phyloP scores from a whole-genome alignment of 305 asterid species.

The Caryopteris hybrid region DNA sequence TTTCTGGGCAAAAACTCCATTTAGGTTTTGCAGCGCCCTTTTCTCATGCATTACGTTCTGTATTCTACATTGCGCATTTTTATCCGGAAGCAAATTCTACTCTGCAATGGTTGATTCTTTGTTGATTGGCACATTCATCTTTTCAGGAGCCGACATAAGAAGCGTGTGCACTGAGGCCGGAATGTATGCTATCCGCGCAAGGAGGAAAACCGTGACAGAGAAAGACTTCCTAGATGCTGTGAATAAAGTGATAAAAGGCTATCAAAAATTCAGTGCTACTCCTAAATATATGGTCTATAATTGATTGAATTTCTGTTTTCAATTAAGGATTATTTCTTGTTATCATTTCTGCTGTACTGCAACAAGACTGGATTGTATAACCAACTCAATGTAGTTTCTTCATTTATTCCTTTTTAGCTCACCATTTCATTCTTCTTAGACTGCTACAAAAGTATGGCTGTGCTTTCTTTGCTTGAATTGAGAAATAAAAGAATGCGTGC shows the following conservation, averaged over 20 bases:
- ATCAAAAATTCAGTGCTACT: conserved; percentile 73
- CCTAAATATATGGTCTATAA: conserved; percentile 57
- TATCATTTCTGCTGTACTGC: neutral
- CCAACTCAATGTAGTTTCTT: no score
- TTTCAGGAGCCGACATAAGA: conserved; percentile 86
- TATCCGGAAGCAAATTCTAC: neutral
- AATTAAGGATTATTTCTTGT: neutral
- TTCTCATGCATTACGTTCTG: neutral
- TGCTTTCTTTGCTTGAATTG: no score
- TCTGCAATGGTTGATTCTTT: neutral
- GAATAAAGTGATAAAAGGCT: conserved; percentile 66
- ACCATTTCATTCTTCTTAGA: no score
- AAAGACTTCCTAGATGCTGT: conserved; percentile 73
- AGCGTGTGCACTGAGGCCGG: conserved; percentile 99
- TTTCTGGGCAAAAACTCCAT: neutral
- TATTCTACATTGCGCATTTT: no score
- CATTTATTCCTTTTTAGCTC: no score
- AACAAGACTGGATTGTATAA: no score
- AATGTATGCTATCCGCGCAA: conserved; percentile 90
- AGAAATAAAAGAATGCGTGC: no score
- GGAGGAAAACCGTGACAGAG: conserved; percentile 94
- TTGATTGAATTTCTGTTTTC: conserved; percentile 12
- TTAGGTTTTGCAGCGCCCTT: neutral
- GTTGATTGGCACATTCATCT: conserved; percentile 18
- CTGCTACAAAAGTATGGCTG: no score